phyloP scores from a whole-genome alignment of 73 alveolate species.

The Tetrahymena borealis region DNA sequence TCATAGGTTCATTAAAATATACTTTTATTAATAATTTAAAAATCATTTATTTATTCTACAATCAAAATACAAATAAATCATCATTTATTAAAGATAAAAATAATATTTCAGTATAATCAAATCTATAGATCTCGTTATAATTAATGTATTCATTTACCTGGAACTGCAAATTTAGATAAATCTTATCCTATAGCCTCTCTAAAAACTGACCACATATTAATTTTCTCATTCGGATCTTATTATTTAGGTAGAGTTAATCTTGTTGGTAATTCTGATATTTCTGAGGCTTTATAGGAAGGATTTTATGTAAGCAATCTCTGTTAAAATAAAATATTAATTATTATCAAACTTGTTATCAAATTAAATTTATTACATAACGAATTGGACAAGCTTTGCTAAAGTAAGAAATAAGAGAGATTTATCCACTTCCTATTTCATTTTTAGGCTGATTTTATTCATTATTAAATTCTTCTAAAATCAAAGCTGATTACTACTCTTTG shows the following conservation, averaged over 20 bases:
- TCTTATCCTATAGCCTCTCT: conserved; percentile 50
- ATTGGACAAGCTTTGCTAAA: conserved; percentile 8
- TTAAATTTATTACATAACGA: neutral
- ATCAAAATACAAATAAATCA: no score
- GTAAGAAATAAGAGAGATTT: neutral
- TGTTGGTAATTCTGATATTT: neutral
- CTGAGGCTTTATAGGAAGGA: conserved; percentile 12
- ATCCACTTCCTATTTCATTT: neutral
- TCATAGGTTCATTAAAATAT: conserved; percentile 88
- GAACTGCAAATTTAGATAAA: conserved; percentile 39
- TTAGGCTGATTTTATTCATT: neutral
- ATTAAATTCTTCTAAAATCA: neutral
- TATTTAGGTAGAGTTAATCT: conserved; percentile 19
- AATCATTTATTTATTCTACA: no score
- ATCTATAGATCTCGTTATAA: no score
- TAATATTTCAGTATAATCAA: no score
- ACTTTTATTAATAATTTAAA: no score
- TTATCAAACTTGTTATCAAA: neutral
- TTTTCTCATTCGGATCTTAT: conserved; percentile 45
- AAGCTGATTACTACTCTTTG: neutral
- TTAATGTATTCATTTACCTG: conserved; percentile 11
- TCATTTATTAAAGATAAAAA: no score
- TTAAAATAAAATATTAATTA: neutral
- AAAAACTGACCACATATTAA: conserved; percentile 30
- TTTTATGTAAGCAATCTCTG: conserved; percentile 1